Conservation (phyloP, 805 yeast species). For the Metschnikowia kunwiensis region DNA sequence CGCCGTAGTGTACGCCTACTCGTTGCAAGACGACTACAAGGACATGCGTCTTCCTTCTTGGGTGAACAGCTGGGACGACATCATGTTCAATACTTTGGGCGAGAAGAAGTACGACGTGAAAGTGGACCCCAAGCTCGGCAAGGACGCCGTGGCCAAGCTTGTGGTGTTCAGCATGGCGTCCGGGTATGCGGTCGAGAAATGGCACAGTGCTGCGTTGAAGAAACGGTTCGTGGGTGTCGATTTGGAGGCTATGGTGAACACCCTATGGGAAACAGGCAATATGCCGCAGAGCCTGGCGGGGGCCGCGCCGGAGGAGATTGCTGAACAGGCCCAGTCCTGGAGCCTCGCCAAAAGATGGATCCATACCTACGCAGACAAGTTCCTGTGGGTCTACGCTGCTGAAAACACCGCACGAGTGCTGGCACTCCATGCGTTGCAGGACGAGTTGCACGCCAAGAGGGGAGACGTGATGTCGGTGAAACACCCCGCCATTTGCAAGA, state of each 20-base stretch:
- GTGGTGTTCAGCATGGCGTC: constrained; percentile 9
- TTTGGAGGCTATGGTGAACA: constrained; percentile 6
- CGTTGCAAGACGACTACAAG: neutral
- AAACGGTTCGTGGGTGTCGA: constrained; percentile 2
- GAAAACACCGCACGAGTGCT: constrained; percentile 4
- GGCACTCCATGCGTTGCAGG: neutral
- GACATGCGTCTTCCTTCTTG: constrained; percentile 5
- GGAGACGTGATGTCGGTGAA: neutral
- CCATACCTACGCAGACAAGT: neutral
- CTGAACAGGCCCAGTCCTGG: neutral
- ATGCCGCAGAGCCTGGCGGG: neutral
- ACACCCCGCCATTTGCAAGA: constrained; percentile 1
- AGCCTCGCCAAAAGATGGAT: constrained; percentile 1
- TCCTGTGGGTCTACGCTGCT: constrained; percentile 3
- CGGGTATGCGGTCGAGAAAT: constrained; percentile 2
- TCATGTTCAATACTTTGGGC: constrained; percentile 6
- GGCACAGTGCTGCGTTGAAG: constrained; percentile 2
- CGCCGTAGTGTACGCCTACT: constrained; percentile 5
- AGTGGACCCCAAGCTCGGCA: constrained; percentile 1
- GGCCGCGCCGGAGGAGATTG: constrained; percentile 1
- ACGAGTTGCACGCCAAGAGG: neutral
- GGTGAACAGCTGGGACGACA: constrained; percentile 6
- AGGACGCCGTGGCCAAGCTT: neutral
- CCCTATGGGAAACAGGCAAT: constrained; percentile 6
- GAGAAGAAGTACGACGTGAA: constrained; percentile 5